Percentiles rank a stretch among this genome's conserved stretches.
These are phyloP conservation scores for Lyophyllum atratum DNA, from an alignment of 768 basidiomycete genomes.

Conservation along the genomic window DNA sequence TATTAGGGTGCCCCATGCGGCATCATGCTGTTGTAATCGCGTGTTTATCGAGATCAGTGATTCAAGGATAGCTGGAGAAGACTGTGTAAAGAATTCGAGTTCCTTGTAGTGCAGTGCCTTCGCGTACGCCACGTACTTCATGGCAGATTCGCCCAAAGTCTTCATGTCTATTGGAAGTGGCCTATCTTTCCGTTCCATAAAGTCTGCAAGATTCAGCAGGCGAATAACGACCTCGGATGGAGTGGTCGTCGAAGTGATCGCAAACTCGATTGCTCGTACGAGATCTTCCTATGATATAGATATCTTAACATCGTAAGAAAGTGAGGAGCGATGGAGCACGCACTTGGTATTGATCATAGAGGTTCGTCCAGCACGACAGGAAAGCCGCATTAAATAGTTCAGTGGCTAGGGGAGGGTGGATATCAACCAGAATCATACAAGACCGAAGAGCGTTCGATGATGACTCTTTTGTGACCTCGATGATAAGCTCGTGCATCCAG, in stretches of 20 bases:
- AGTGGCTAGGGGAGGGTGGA: constrained; percentile 86
- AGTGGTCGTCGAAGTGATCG: constrained; percentile 74
- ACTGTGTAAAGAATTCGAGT: constrained; percentile 92
- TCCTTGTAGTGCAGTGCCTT: constrained; percentile 99
- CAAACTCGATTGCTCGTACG: constrained; percentile 84
- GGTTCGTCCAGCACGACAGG: constrained; percentile 94
- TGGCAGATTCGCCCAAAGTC: constrained; percentile 90
- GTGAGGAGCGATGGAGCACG: constrained; percentile 18
- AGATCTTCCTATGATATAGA: constrained; percentile 80
- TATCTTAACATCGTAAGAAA: constrained; percentile 2
- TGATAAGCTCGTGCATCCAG: constrained; percentile 91
- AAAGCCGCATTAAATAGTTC: constrained; percentile 99
- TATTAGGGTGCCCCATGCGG: constrained; percentile 94
- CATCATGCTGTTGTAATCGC: constrained; percentile 94
- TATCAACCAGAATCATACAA: constrained; percentile 91
- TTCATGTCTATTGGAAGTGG: constrained; percentile 91
- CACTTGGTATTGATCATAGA: constrained; percentile 97
- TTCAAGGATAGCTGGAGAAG: constrained; percentile 88
- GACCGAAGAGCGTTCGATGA: constrained; percentile 97
- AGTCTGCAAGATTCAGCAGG: constrained; percentile 92
- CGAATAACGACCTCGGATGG: constrained; percentile 91
- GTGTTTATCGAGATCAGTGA: constrained; percentile 96
- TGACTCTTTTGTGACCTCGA: constrained; percentile 97
- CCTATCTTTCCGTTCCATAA: constrained; percentile 99
- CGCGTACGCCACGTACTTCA: constrained; percentile 92